These are phyloP conservation scores for Juncus effusus DNA, from an alignment of 176 grass and related monocot species.

Conservation along the genomic window DNA sequence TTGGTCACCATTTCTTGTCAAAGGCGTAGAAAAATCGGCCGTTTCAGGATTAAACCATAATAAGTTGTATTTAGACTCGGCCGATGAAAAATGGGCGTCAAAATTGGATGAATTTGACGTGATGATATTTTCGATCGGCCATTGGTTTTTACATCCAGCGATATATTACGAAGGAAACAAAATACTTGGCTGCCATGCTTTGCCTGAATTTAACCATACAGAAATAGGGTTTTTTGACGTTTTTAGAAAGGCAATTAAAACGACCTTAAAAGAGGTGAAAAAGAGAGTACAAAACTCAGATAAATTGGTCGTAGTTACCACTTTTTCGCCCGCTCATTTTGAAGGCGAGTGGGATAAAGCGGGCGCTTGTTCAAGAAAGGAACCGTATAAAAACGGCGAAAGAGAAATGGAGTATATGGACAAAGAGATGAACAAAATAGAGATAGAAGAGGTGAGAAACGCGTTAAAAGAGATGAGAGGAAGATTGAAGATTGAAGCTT, in stretches of 20 bases:
- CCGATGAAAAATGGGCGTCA: conserved; percentile 62
- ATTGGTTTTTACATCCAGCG: conserved; percentile 85
- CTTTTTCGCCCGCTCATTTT: conserved; percentile 88
- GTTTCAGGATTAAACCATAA: conserved; percentile 37
- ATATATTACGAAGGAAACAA: conserved; percentile 57
- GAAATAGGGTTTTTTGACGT: conserved; percentile 77
- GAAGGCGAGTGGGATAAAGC: conserved; percentile 76
- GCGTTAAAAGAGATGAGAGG: conserved; percentile 12
- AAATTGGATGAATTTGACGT: conserved; percentile 46
- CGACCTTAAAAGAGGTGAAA: conserved; percentile 43
- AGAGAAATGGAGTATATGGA: conserved; percentile 50
- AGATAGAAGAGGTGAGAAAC: conserved; percentile 41
- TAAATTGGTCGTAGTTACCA: conserved; percentile 58
- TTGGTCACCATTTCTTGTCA: conserved; percentile 86
- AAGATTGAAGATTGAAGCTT: conserved; percentile 33
- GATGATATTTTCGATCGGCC: conserved; percentile 61
- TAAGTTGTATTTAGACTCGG: conserved; percentile 48
- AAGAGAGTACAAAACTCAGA: conserved; percentile 10
- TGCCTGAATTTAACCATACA: conserved; percentile 58
- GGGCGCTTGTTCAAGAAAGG: conserved; percentile 47
- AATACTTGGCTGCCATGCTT: conserved; percentile 74
- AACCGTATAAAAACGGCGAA: conserved; percentile 51
- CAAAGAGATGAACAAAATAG: conserved; percentile 44
- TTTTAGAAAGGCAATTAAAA: conserved; percentile 58
- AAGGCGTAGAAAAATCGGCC: conserved; percentile 51